These are phyloP conservation scores for Juglanconis sp. DNA, from an alignment of 2,329 filamentous ascomycete genomes.

Conservation along the genomic window DNA sequence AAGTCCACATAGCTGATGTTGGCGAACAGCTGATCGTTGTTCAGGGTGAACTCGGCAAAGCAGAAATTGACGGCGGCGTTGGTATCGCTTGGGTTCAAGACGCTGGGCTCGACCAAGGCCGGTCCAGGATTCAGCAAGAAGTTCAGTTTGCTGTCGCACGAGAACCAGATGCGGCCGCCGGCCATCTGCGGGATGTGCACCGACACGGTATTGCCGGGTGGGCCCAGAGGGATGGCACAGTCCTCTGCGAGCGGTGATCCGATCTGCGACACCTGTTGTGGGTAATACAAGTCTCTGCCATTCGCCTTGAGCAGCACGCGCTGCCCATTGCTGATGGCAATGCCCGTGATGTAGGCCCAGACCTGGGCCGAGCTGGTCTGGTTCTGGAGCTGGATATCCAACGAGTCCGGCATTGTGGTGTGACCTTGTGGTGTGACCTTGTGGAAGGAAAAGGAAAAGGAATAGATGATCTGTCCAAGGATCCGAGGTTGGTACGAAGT, in stretches of 20 bases:
- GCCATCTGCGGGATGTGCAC: slow-evolving; percentile 62
- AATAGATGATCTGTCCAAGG: too few species aligned
- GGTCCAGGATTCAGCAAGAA: slow-evolving; percentile 65
- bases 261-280: slow-evolving; percentile 48
- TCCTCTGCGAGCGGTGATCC: slow-evolving; percentile 50
- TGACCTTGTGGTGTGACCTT: background rate
- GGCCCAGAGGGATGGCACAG: slow-evolving; percentile 57
- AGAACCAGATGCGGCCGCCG: slow-evolving; percentile 63
- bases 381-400: slow-evolving; percentile 57
- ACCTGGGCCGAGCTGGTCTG: slow-evolving; percentile 50
- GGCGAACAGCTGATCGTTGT: slow-evolving; percentile 53
- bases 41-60: slow-evolving; percentile 62
- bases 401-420: slow-evolving; percentile 35
- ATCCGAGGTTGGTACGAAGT: too few species aligned
- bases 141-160: slow-evolving; percentile 48
- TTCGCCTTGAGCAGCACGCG: slow-evolving; percentile 41
- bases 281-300: slow-evolving; percentile 52
- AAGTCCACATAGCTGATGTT: slow-evolving; percentile 70
- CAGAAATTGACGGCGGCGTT: slow-evolving; percentile 52
- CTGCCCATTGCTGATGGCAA: slow-evolving; percentile 41
- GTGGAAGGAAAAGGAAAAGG: background rate
- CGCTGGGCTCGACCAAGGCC: slow-evolving; percentile 63
- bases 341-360: slow-evolving; percentile 65
- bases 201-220: slow-evolving; percentile 49
- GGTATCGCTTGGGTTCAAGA: slow-evolving; percentile 58